Evolutionary conservation across 148 eudicot genomes (phyloP).

Genomic region (Arctostaphylos glauca): DNA sequence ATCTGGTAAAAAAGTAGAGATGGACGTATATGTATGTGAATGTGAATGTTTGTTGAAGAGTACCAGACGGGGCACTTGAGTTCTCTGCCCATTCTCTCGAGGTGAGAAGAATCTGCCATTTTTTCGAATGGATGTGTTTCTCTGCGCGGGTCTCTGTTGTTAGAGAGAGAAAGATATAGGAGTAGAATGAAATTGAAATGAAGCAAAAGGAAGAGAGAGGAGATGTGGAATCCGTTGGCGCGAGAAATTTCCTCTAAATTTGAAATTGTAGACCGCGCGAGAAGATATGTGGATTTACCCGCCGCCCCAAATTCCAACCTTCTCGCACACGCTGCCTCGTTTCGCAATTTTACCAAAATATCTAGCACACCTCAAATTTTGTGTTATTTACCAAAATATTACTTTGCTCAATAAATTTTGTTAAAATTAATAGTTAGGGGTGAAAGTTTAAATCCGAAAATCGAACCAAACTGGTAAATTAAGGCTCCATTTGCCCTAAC

Average conservation of each 20-base stretch:
- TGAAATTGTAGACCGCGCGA: not conserved
- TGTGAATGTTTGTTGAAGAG: not conserved
- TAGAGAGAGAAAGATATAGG: not conserved
- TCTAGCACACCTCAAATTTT: not conserved
- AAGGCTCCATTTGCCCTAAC: too few relatives aligned
- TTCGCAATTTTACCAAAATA: too few relatives aligned
- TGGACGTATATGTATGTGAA: not conserved
- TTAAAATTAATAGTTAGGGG: too few relatives aligned
- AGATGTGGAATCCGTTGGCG: not conserved
- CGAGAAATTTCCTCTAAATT: not conserved
- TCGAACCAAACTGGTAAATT: too few relatives aligned
- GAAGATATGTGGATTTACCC: not conserved
- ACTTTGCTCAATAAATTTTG: too few relatives aligned
- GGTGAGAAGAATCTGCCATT: slow-evolving; percentile 60
- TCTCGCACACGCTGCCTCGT: too few relatives aligned
- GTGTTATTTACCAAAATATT: not conserved
- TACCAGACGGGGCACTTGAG: slow-evolving; percentile 94
- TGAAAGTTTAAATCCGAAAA: too few relatives aligned
- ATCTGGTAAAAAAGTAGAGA: not conserved
- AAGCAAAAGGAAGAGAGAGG: not conserved
- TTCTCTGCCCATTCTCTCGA: slow-evolving; percentile 73
- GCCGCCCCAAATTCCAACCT: too few relatives aligned
- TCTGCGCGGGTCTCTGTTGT: not conserved
- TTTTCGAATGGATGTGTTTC: not conserved
- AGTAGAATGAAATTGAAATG: not conserved